Evolutionary conservation across 139 green algal species (phyloP).

Genomic region (Protoeuglena noctilucae): DNA sequence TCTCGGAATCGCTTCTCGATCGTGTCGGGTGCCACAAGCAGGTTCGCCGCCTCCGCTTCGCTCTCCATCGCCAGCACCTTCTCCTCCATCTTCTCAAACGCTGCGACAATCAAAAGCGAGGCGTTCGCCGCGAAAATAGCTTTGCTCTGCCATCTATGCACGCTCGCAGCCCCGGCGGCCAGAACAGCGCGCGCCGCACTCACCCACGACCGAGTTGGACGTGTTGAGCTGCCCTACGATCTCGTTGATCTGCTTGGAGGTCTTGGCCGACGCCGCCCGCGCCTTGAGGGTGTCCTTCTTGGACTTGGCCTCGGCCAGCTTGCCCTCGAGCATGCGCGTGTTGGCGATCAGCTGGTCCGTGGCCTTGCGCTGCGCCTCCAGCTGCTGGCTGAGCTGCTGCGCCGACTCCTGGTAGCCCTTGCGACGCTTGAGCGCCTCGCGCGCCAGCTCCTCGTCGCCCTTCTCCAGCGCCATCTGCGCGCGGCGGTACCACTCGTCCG

Average conservation of each 20-base stretch:
- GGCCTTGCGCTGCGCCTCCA: conserved; percentile 72
- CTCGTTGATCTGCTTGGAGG: conserved; percentile 30
- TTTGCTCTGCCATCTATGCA: conserved; percentile 18
- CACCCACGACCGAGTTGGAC: conserved; percentile 6
- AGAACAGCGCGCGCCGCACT: background rate
- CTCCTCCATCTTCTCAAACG: conserved; percentile 98
- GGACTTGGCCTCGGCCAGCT: conserved; percentile 76
- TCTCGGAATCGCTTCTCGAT: conserved; percentile 62
- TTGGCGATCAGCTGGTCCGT: conserved; percentile 81
- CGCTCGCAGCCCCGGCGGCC: background rate
- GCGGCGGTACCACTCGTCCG: conserved; percentile 70
- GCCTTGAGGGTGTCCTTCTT: conserved; percentile 99
- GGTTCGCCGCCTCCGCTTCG: conserved; percentile 69
- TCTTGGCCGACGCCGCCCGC: conserved; percentile 76
- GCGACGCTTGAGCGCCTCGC: conserved; percentile 74
- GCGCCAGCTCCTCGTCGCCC: conserved; percentile 86
- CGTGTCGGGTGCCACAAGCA: conserved; percentile 36
- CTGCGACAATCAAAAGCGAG: too few species aligned
- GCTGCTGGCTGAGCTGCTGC: conserved; percentile 57
- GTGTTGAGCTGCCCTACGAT: conserved; percentile 25
- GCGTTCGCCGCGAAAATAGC: conserved; percentile 67
- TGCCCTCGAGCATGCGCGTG: conserved; percentile 65
- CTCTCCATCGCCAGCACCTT: conserved; percentile 90
- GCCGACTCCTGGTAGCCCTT: conserved; percentile 84
- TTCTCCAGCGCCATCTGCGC: conserved; percentile 91